Base-by-base conservation (phyloP, 2,329 filamentous ascomycete species). In the Venturiaceae sp. region DNA sequence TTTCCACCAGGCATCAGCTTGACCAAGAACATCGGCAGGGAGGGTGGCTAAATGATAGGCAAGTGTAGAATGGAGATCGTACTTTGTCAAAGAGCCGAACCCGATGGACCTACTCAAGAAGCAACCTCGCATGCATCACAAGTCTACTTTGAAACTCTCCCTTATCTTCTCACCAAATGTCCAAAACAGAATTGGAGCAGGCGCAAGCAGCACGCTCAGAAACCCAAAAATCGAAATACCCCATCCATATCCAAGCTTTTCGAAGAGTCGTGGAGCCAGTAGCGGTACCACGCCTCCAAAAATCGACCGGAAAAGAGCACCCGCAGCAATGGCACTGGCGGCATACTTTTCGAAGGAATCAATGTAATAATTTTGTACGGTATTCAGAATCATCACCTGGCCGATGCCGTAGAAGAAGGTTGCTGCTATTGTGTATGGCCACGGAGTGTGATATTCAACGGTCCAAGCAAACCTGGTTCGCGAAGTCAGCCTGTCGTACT, bases 351-450 rank as follows among this genome's bases (percentile, higher is more conserved):
- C 76, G 58, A 79, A 80, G 23, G 72, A 71, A 63, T 80, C 77
- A 52, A 80, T 80, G 64, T 79, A 80, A 65, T 80, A 80, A 56
- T 81, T 82, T 57, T 81, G 78, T 16, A 77, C 77, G 13, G 71
- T 72, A 58, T 80, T 81, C 57, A 81, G 67, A 32, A 80, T 79
- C 62, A 78, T 75, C 11, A 82, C 76, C 58, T 80, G 78, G 2
- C 79, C 77, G 19, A 80, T 71, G 13, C 77, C 78, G 62, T 79
- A 80, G 65, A 76, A 77, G 62, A 74, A 77, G 0, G 74, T 77
- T 2, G 71, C 66, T 0, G 70, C 64, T 34, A 77, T 72, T 5
- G 72, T 68, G 1, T 69, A 71, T 32, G 69, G 63, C 75, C 75
- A 78, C 56, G 74, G 74, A 3, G 63, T 65, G 32, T 73, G 68